Base-by-base conservation (phyloP, 2,329 filamentous ascomycete species). In the Coniochaeta sp. region DNA sequence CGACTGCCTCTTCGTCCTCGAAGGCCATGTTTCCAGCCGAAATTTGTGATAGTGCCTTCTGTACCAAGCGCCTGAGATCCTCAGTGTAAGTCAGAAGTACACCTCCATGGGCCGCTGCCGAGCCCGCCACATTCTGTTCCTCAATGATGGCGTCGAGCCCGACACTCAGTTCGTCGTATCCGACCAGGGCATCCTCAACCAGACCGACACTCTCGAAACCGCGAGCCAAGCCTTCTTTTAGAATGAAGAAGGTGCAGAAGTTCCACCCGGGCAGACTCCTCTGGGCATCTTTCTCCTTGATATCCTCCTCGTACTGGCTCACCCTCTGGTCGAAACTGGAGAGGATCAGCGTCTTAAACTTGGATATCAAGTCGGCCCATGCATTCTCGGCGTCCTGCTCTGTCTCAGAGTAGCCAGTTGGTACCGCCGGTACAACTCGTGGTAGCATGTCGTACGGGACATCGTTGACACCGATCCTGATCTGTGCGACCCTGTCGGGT, bases 211-310 rank as follows among this genome's bases (percentile, higher is more conserved):
- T 97, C 67, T 99, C 95, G 59, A 99, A 96, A 0, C 92, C 95
- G 58, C 89, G 81, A 1, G 94, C 92, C 31, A 99, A 73, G 0
- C 94, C 94, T 67, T 99, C 94, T 63, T 99, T 99, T 8, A 99
- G 77, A 13, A 99, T 91, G 66, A 99, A 99, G 66, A 99, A 99
- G 0, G 94, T 99, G 69, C 94, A 97, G 65, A 99, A 99, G 64
- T 99, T 99, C 94, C 94, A 99, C 0, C 94, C 94, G 0, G 94
- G 94, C 16, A 99, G 71, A 30, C 77, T 85, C 46, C 92, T 81
- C 66, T 97, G 91, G 0, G 86, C 81, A 60, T 97, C 92, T 63
- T 91, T 94, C 67, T 96, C 94, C 56, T 89, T 87, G 59, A 99
- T 96, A 60, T 99, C 94, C 54, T 96, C 91, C 67, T 99, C 94